phyloP scores from a whole-genome alignment of 352 stramenopile genomes.

The Phytophthora ohioensis region DNA sequence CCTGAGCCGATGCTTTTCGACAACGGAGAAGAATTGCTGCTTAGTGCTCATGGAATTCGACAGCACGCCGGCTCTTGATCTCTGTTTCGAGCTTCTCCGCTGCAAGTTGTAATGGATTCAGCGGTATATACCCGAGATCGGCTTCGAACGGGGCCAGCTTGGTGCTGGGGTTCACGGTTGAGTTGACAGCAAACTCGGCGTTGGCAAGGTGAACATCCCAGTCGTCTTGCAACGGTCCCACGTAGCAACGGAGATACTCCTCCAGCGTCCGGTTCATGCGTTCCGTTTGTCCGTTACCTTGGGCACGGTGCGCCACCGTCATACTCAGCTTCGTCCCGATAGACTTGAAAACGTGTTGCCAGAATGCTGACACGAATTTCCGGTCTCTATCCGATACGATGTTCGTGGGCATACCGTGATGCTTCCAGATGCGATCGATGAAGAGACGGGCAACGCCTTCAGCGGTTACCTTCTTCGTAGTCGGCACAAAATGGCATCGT shows the following conservation, averaged over 20 bases:
- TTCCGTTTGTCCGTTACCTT: too few relatives aligned
- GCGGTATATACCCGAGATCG: constrained; percentile 13
- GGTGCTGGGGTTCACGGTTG: constrained; percentile 13
- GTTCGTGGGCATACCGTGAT: constrained; percentile 8
- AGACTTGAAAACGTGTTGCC: background rate
- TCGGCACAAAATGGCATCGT: constrained; percentile 2
- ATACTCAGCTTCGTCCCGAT: background rate
- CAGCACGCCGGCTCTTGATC: background rate
- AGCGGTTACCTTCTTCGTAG: background rate
- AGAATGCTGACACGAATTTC: background rate
- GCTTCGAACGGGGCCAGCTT: constrained; percentile 29
- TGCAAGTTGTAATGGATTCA: background rate
- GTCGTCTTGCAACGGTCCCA: too few relatives aligned
- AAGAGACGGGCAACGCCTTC: background rate
- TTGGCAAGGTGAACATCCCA: too few relatives aligned
- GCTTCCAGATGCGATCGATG: background rate
- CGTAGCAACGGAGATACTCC: too few relatives aligned
- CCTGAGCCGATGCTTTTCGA: constrained; percentile 12
- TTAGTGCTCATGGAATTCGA: constrained; percentile 21
- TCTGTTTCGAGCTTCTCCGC: background rate
- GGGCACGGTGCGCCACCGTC: too few relatives aligned
- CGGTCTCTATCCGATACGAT: background rate
- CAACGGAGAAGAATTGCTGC: constrained; percentile 9
- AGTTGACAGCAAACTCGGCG: too few relatives aligned
- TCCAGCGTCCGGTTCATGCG: too few relatives aligned